Base-by-base conservation (phyloP, 768 basidiomycete genomes). In the Mycena capillaripes region DNA sequence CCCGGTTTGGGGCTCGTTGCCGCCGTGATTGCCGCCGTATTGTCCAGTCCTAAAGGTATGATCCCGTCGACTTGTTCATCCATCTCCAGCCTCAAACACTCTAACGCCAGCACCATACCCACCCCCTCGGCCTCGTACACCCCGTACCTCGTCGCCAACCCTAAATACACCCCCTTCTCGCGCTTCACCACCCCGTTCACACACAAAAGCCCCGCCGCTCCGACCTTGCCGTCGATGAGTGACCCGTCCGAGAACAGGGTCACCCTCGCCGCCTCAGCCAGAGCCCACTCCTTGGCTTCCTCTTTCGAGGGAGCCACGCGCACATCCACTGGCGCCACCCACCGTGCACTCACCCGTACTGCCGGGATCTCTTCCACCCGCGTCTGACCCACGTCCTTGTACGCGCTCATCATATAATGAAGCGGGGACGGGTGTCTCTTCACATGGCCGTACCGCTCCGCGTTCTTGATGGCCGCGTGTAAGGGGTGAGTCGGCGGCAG, bases 401-500 rank as follows among this genome's bases (percentile, higher is more conserved):
- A 63, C 23, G 46, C 48, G 4, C n/a, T 63, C 62, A 63, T 63
- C 48, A 63, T 30, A 38, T 65, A 57, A n/a, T 66, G 66, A 29
- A 74, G 56, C 6, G 77, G 75, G 32, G 48, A 59, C 44, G 50
- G 38, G 46, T 76, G 75, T 23, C n/a, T 63, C 48, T 63, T 50
- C 17, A 63, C 48, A 17, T 29, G 59, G 64, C 56, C 11, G 16
- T 30, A 30, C 36, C 40, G 36, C 19, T 14, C 23, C 55, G 60
- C 70, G 17, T 59, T 60, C 19, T 19, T 19, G 2, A 74, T 30
- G 14, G 69, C 52, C 21, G 50, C 64, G 64, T 69, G 44, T 3
- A 81, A 63, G 19, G 80, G 80, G 59, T 61, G 59, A 0, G 59
- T 46, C 29, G 17, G 3, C 3, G 59, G 59, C 1, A 61, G 59